Base-by-base conservation (phyloP, 2,329 filamentous ascomycete species). In the Scytalidium lignicola region DNA sequence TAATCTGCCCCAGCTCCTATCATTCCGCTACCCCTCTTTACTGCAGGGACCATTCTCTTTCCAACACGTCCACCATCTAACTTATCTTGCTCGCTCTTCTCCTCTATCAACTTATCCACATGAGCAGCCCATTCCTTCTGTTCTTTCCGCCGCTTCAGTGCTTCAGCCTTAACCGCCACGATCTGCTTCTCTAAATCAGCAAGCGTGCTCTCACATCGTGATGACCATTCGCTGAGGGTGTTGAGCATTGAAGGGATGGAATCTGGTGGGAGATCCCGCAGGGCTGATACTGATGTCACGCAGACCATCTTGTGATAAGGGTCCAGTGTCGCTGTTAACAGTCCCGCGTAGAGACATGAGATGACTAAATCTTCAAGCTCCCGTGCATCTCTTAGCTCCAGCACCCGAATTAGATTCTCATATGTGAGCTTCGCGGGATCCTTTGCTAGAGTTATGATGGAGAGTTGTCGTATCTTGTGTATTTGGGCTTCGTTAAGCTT, bases 381-480 rank as follows among this genome's bases (percentile, higher is more conserved):
- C 40, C 85, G 78, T 20, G 79, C 65, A 28, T 79, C 80, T 23
- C 78, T 63, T 15, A 97, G 82, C 48, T 78, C 80, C 41, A 99
- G 82, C 1, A 78, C 74, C 6, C 66, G 56, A 60, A 85, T 80
- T 19, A 97, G 81, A 26, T 79, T 73, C 18, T 73, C 64, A 70
- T 99, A 99, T 46, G 79, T 85, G 20, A 97, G 82, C 61, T 82
- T 80, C 48, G 72, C 67, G 43, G 78, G 75, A 54, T 85, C 79
- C 52, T 82, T 79, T 51, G 89, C 85, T 52, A 96, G 82, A 0
- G 88, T 86, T 42, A 99, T 78, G 53, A 99, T 82, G 18, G 90
- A 90, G 37, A 99, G 85, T 63, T 96, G 89, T 47, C 90, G 87
- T 41, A 99, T 86, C 72, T 99, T 99, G 55, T 84, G 78, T 41